Conservation (phyloP, 805 yeast genomes). For the Metschnikowia anglica region DNA sequence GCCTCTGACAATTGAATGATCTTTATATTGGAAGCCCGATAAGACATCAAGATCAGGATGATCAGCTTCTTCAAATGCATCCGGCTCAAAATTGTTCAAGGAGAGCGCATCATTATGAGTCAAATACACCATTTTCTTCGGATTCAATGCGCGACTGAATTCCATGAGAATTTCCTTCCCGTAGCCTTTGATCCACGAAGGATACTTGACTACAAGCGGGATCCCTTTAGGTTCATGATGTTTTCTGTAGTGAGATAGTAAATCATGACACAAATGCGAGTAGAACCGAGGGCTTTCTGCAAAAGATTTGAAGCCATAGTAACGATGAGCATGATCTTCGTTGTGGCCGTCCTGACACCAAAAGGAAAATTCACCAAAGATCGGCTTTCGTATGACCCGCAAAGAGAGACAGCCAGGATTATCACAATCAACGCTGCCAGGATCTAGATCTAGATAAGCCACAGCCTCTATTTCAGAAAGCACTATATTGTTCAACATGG, state of each 20-base stretch:
- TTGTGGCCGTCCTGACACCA: constrained; percentile 10
- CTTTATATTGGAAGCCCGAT: constrained; percentile 6
- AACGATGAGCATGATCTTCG: constrained; percentile 26
- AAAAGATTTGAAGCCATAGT: constrained; percentile 68
- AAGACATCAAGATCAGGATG: constrained; percentile 20
- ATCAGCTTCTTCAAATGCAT: constrained; percentile 29
- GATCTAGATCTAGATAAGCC: constrained; percentile 73
- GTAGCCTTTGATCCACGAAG: constrained; percentile 90
- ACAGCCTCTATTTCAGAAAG: constrained; percentile 30
- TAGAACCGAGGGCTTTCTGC: constrained; percentile 63
- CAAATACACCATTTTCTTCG: constrained; percentile 59
- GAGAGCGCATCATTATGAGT: constrained; percentile 25
- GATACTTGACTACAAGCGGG: constrained; percentile 67
- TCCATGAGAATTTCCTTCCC: constrained; percentile 66
- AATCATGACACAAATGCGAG: constrained; percentile 38
- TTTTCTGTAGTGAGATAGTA: constrained; percentile 35
- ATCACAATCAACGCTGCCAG: constrained; percentile 83
- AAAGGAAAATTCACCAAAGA: constrained; percentile 32
- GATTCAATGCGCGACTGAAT: constrained; percentile 45
- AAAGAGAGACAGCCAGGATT: constrained; percentile 70
- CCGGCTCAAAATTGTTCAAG: constrained; percentile 19
- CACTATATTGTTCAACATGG: constrained; percentile 51
- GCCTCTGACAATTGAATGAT: constrained; percentile 11
- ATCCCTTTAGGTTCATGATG: constrained; percentile 23
- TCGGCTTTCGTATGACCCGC: constrained; percentile 30